phyloP scores from a whole-genome alignment of 495 filamentous ascomycete species.

The Hypoxylon fragiforme region DNA sequence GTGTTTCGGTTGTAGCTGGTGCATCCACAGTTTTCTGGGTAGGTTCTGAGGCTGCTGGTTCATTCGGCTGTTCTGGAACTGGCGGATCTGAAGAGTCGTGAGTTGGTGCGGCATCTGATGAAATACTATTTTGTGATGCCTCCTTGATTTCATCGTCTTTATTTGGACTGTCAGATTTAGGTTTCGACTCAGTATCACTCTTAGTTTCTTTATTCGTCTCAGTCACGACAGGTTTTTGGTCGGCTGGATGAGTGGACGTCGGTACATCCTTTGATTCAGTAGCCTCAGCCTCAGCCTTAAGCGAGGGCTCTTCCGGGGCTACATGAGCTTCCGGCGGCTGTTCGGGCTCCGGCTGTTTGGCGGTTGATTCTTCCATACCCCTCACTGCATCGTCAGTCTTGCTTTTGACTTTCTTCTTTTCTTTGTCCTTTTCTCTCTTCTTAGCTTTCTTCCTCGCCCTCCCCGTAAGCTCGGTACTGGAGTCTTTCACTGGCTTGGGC shows the following conservation, averaged over 20 bases:
- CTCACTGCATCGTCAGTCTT: constrained; percentile 38
- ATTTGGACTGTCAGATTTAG: not conserved
- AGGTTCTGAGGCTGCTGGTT: not conserved
- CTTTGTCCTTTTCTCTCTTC: constrained; percentile 21
- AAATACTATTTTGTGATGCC: too few species aligned
- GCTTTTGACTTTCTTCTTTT: constrained; percentile 26
- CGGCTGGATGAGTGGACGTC: constrained; percentile 1
- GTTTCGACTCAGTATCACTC: constrained; percentile 12
- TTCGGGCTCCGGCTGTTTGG: constrained; percentile 25
- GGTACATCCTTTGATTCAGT: constrained; percentile 25
- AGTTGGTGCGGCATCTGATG: not conserved
- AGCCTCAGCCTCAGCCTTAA: constrained; percentile 2
- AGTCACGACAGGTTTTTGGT: constrained; percentile 12
- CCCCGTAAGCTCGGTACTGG: constrained; percentile 2
- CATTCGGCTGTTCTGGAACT: not conserved
- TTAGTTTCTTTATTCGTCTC: constrained; percentile 30
- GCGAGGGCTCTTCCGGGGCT: constrained; percentile 20
- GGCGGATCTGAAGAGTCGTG: not conserved
- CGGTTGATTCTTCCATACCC: constrained; percentile 39
- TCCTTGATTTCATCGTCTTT: not conserved
- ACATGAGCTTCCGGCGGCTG: constrained; percentile 11
- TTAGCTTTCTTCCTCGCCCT: constrained; percentile 21
- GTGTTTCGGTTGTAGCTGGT: not conserved
- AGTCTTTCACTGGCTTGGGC: not conserved
- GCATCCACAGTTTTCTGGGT: not conserved